Evolutionary conservation across 2,329 filamentous ascomycete species (phyloP), one percentile per base, ranked within the genome.

Genomic region (Helotiales sp.): DNA sequence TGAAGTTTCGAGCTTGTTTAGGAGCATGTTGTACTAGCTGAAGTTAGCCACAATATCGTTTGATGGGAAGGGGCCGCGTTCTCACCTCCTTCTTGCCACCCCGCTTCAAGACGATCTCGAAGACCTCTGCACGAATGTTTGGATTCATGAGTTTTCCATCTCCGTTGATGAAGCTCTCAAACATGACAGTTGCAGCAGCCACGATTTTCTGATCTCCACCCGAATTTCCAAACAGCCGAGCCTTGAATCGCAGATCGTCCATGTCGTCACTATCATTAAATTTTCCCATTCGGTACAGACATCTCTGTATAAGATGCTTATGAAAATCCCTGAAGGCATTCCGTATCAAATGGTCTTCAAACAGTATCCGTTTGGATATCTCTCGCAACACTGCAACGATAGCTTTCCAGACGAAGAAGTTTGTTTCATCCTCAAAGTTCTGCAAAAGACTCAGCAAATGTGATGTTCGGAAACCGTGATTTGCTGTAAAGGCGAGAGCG

Each of bases 401-500:
- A 17, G 49, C 15, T 28, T 63, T 65, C 69, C 63, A 71, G 6
- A 71, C 67, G 17, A 69, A 68, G 20, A 59, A 67, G 20, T 45
- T 66, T 5, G 26, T 62, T 61, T 71, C 69, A 4, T 65, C 45
- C n/a, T 66, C 30, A 55, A 71, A 69, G 22, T 59, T 52, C 37
- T 62, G 58, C 1, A 72, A 59, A 3, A 72, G 43, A 32, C 28
- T 24, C 37, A 72, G 57, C 17, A 72, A 28, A 45, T 66, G 40
- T 13, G 68, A 67, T 8, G 63, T 69, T 8, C 32, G 47, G 13
- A 55, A 17, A 4, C 6, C 10, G 10, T 47, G 20, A 40, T 55
- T 17, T 1, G 60, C 54, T 13, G 66, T 26, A 3, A 50, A 55
- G 5, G 88, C 87, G 67, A 91, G 79, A 17, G 89, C 88, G 65